These are phyloP conservation scores for Epichloe typhina DNA, from an alignment of 2,329 filamentous ascomycete genomes.

Conservation along the genomic window DNA sequence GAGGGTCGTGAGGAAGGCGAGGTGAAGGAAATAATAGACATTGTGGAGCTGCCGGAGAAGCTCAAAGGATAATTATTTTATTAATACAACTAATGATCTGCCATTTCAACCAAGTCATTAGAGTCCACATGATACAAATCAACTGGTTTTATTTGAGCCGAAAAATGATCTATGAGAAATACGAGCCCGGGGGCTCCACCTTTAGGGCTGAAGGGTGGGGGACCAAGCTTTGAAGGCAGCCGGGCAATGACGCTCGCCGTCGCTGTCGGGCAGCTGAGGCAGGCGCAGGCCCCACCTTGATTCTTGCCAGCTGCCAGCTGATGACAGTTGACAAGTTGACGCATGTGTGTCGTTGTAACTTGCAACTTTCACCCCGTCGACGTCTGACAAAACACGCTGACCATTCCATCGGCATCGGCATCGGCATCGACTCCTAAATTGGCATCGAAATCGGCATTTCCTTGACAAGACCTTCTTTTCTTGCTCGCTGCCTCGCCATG, in stretches of 20 bases:
- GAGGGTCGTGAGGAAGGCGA: background rate
- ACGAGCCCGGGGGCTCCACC: background rate
- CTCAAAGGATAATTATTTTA: background rate
- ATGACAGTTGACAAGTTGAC: too few relatives aligned
- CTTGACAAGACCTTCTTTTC: background rate
- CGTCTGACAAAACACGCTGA: background rate
- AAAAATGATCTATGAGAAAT: too few relatives aligned
- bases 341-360: background rate
- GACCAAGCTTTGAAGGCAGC: background rate
- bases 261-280: background rate
- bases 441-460: background rate
- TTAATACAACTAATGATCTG: too few relatives aligned
- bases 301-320: too few relatives aligned
- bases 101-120: too few relatives aligned
- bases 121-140: too few relatives aligned
- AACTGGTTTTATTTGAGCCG: too few relatives aligned
- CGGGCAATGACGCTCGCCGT: background rate
- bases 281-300: background rate
- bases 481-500: slow-evolving; percentile 8
- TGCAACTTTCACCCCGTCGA: background rate
- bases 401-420: background rate
- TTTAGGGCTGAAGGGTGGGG: background rate
- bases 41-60: background rate
- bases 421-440: background rate
- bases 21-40: background rate